Evolutionary conservation across 352 stramenopile genomes (phyloP), one percentile per base, ranked within the genome.

Genomic region (Globisporangium radiosum): DNA sequence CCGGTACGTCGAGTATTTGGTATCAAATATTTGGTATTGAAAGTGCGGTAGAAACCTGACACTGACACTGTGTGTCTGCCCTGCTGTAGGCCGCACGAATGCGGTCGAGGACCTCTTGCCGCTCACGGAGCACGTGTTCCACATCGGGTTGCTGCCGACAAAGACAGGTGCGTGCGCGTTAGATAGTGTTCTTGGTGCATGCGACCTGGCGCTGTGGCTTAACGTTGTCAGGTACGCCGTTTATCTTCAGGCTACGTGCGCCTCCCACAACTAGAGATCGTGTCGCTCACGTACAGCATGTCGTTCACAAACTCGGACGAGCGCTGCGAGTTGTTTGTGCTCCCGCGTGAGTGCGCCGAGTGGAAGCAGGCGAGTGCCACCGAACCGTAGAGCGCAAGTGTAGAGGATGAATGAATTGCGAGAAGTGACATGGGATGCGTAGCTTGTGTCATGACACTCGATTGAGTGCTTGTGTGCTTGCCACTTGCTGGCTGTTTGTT

Each of bases 261-360:
- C 1, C 66, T 92, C 19, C 82, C 82, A 17, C 75, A 81, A 39
- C 63, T 93, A 56, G 83, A 93, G 74, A 88, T 93, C 62, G 74
- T 76, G 52, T 90, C 81, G 49, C 62, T 86, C 53, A 90, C 78
- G 49, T 76, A 86, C 70, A 88, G 76, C 63, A 60, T 76, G 49
- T 71, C 82, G 47, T 80, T 88, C 57, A 80, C 71, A 13, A 86
- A 79, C 57, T 73, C 76, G 40, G 81, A 89, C 50, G 82, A 90
- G 60, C 76, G 79, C 15, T 79, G 76, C 33, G 80, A 92, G 60
- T 54, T 92, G 15, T 92, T 90, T 65, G 80, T 92, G 19, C 68
- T 92, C 36, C 82, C 82, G 4, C 69, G 73, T 19, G 73, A 88
- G 43, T 82, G 70, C 40, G 60, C 80, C 14, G 67, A 84, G 25